These are phyloP conservation scores for Moesziomyces aphidis DNA, from an alignment of 1,284 basidiomycete species.

Conservation along the genomic window DNA sequence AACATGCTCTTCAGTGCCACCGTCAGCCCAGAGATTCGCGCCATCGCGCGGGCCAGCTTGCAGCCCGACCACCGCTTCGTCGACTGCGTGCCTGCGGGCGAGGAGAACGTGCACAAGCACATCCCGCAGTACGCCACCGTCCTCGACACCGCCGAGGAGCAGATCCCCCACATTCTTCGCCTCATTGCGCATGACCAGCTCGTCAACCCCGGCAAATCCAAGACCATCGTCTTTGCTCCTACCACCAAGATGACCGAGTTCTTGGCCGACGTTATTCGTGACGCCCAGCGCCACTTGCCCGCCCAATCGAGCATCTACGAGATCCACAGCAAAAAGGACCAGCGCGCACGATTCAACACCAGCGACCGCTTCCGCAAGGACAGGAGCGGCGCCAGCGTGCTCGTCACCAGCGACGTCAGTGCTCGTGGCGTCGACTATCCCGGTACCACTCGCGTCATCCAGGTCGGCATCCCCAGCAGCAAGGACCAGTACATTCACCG, in stretches of 20 bases:
- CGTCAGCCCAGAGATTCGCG: conserved; percentile 71
- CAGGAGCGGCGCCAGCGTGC: conserved; percentile 69
- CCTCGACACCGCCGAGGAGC: conserved; percentile 76
- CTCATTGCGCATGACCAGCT: conserved; percentile 92
- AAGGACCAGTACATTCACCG: conserved; percentile 89
- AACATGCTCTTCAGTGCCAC: conserved; percentile 97
- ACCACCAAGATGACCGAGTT: conserved; percentile 89
- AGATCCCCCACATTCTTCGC: conserved; percentile 82
- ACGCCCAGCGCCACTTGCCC: conserved; percentile 32
- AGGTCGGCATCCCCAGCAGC: conserved; percentile 82
- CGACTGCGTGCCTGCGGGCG: conserved; percentile 73
- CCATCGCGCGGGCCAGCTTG: conserved; percentile 73
- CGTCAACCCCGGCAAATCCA: conserved; percentile 77
- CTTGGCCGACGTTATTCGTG: conserved; percentile 72
- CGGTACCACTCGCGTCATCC: conserved; percentile 91
- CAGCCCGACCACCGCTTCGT: conserved; percentile 74
- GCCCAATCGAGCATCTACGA: conserved; percentile 72
- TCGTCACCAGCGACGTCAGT: conserved; percentile 70
- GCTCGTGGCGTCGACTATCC: conserved; percentile 71
- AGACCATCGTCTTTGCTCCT: conserved; percentile 87
- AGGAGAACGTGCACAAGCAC: conserved; percentile 78
- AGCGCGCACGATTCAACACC: conserved; percentile 75
- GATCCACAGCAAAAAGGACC: conserved; percentile 85
- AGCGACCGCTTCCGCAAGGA: conserved; percentile 79
- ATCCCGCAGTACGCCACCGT: conserved; percentile 87